phyloP scores from a whole-genome alignment of 129 eudicot genomes.

The Flaveria trinervia region DNA sequence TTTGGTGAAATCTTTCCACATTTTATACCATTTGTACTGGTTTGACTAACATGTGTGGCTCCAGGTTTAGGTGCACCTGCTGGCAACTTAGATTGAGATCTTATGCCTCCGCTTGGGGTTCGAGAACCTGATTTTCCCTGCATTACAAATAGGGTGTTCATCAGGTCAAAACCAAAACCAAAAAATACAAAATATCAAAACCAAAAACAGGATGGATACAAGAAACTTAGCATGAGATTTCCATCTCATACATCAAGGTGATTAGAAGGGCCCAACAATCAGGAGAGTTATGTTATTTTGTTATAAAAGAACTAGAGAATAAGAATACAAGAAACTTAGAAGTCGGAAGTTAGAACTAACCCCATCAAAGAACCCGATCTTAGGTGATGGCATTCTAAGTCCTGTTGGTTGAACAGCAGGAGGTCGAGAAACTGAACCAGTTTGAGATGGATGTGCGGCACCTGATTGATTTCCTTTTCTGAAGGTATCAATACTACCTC shows the following conservation, averaged over 20 bases:
- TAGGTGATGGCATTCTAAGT: slow-evolving; percentile 86
- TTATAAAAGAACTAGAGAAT: background rate
- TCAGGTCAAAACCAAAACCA: background rate
- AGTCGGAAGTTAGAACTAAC: slow-evolving; percentile 44
- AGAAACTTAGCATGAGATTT: background rate
- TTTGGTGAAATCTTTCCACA: slow-evolving; percentile 34
- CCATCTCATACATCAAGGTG: background rate
- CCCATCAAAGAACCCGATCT: slow-evolving; percentile 92
- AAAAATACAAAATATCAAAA: background rate
- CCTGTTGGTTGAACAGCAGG: slow-evolving; percentile 72
- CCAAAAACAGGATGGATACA: background rate
- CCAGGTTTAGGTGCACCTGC: slow-evolving; percentile 37
- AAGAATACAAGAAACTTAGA: background rate
- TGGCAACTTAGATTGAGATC: slow-evolving; percentile 38
- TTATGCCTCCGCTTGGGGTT: slow-evolving; percentile 49
- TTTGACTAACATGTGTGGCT: slow-evolving; percentile 37
- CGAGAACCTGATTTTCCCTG: slow-evolving; percentile 60
- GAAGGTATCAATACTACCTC: no score
- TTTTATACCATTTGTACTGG: slow-evolving; percentile 46
- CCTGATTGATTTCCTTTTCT: slow-evolving; percentile 20
- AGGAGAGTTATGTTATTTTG: background rate
- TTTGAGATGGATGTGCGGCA: slow-evolving; percentile 6
- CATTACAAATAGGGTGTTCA: slow-evolving; percentile 14
- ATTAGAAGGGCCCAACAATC: background rate
- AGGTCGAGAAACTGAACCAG: slow-evolving; percentile 44